Conservation (phyloP, 768 basidiomycete genomes). For the Rhodotorula graminis region DNA sequence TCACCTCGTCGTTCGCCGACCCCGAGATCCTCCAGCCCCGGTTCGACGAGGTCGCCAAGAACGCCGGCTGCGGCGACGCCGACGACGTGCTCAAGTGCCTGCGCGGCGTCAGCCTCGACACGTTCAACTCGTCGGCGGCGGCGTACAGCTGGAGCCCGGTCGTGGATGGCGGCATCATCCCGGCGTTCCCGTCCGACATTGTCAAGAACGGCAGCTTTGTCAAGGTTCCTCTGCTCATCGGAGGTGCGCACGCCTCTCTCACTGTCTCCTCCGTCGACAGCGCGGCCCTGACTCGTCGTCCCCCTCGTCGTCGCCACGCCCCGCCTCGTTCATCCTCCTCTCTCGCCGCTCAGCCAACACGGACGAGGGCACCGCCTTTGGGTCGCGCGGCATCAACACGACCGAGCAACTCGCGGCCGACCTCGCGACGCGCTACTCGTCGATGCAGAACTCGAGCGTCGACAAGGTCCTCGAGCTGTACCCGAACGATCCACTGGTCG, state of each 20-base stretch:
- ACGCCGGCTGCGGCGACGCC: slow-evolving; percentile 15
- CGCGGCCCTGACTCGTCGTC: background rate
- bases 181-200: background rate
- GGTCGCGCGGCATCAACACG: slow-evolving; percentile 12
- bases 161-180: slow-evolving; percentile 30
- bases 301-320: too few species aligned
- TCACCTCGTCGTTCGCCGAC: background rate
- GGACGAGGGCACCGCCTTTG: slow-evolving; percentile 30
- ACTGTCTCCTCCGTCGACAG: background rate
- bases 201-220: slow-evolving; percentile 18
- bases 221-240: slow-evolving; percentile 35
- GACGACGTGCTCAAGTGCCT: slow-evolving; percentile 31
- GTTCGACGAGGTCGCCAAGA: slow-evolving; percentile 17
- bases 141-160: slow-evolving; percentile 16
- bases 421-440: background rate
- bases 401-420: slow-evolving; percentile 12
- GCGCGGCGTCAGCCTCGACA: slow-evolving; percentile 19
- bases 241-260: background rate
- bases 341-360: slow-evolving; percentile 12
- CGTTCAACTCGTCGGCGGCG: slow-evolving; percentile 27
- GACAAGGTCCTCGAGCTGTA: slow-evolving; percentile 23
- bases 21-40: background rate
- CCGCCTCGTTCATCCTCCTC: background rate
- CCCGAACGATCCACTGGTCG: slow-evolving; percentile 27
- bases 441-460: slow-evolving; percentile 16